Base-by-base conservation (phyloP, 1,139 yeast species). In the Hanseniaspora gamundiae region DNA sequence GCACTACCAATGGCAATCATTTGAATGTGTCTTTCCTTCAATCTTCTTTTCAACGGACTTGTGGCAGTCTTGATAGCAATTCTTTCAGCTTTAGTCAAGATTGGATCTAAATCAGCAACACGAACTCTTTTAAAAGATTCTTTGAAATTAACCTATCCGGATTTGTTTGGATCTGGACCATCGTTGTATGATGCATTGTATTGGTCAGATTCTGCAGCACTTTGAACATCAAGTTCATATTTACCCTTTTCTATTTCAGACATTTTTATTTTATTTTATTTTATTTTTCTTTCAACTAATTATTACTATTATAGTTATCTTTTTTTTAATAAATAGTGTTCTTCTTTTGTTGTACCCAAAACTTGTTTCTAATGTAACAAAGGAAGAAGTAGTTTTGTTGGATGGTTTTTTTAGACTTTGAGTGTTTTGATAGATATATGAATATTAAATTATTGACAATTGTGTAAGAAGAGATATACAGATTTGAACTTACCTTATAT, bases 1-100 rank as follows among this genome's bases (percentile, higher is more conserved):
- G 78, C 69, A 38, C 82, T 80, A 42, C 83, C 83, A 43, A 78
- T 69, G 35, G 82, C 78, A 48, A 78, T 75, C 83, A 78, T 77
- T 56, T 76, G 80, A 49, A 76, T 57, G 51, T 76, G 81, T 57
- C 79, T 81, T 81, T 62, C 68, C 56, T 79, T 80, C 53, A 82
- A 69, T 28, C 71, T 66, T 55, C 85, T 70, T 42, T 77, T 67
- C 49, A 84, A 71, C 14, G 94, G 94, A 21, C 88, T 70, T 55
- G 73, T 72, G 20, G 88, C 82, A 27, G 87, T 76, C 50, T 71
- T 65, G 29, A 76, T 61, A 44, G 84, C 83, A 41, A 81, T 74
- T 57, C 71, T 78, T 63, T 85, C 93, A 30, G 75, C 74, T 41
- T 76, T 85, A 2, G 80, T 62, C 52, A 82, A 64, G 56, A 71